Conservation (phyloP, 176 grass and related monocot species). For the Thinopyrum elongatum region DNA sequence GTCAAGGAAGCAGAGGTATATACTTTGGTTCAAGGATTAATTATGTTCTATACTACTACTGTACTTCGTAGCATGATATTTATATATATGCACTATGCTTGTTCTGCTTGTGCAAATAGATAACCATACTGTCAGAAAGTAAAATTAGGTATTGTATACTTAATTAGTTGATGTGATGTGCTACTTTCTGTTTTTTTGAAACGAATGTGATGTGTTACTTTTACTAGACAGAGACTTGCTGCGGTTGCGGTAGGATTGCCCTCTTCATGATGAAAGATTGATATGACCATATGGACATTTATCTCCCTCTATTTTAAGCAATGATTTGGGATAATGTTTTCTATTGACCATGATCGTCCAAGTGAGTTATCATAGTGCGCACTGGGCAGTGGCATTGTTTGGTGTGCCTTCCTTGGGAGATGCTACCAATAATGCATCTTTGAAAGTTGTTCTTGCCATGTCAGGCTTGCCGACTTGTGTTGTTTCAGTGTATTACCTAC, state of each 20-base stretch:
- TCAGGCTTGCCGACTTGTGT: background rate
- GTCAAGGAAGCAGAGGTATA: constrained; percentile 74
- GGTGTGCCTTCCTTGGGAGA: constrained; percentile 12
- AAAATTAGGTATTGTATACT: background rate
- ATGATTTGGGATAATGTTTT: background rate
- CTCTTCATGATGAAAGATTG: background rate
- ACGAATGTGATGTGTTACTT: background rate
- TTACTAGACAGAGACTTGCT: background rate
- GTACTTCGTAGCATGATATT: background rate
- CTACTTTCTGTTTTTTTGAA: background rate
- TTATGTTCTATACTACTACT: background rate
- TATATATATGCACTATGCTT: background rate
- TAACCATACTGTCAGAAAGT: background rate
- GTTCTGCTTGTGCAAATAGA: background rate
- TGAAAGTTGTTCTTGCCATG: background rate
- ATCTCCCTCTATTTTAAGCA: background rate
- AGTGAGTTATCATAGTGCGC: constrained; percentile 5
- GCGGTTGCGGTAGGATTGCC: background rate
- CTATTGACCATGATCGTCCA: background rate
- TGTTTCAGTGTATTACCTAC: background rate
- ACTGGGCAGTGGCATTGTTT: background rate
- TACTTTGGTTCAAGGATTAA: background rate
- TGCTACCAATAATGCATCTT: constrained; percentile 1
- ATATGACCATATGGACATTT: background rate
- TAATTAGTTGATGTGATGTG: background rate